These are phyloP conservation scores for Bretziella fagacearum DNA, from an alignment of 2,329 filamentous ascomycete genomes.

Conservation along the genomic window DNA sequence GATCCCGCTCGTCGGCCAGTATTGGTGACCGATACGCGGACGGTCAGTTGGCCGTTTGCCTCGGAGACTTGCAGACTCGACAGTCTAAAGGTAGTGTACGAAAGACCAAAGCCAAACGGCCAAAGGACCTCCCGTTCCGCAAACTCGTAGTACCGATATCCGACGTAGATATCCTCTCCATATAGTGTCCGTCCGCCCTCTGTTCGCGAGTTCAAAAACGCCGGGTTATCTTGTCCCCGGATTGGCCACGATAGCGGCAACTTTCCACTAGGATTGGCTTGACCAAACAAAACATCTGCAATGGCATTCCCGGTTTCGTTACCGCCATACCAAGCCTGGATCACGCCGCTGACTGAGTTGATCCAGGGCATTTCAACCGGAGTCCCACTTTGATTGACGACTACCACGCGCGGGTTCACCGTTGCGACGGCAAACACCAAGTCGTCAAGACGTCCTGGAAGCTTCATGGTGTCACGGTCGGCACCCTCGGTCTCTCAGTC, in stretches of 20 bases:
- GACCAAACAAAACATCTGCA: slow-evolving; percentile 59
- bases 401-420: slow-evolving; percentile 50
- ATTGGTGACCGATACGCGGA: slow-evolving; percentile 41
- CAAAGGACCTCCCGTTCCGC: slow-evolving; percentile 49
- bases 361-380: slow-evolving; percentile 59
- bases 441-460: slow-evolving; percentile 56
- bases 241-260: slow-evolving; percentile 59
- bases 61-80: slow-evolving; percentile 30
- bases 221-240: slow-evolving; percentile 47
- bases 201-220: slow-evolving; percentile 55
- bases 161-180: slow-evolving; percentile 65
- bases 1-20: slow-evolving; percentile 36
- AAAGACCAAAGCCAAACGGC: slow-evolving; percentile 64
- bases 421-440: slow-evolving; percentile 49
- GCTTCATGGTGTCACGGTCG: slow-evolving; percentile 61
- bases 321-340: slow-evolving; percentile 77
- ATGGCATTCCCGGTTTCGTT: slow-evolving; percentile 72
- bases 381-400: slow-evolving; percentile 64
- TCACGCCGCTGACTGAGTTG: slow-evolving; percentile 31
- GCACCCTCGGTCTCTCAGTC: slow-evolving; percentile 70
- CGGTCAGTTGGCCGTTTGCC: slow-evolving; percentile 46
- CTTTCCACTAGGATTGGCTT: slow-evolving; percentile 58
- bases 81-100: slow-evolving; percentile 53
- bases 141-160: slow-evolving; percentile 67
- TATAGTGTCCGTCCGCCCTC: slow-evolving; percentile 59